Evolutionary conservation across 148 eudicot species (phyloP), one percentile per base, ranked within the genome.

Genomic region (Heliosperma pusillum): DNA sequence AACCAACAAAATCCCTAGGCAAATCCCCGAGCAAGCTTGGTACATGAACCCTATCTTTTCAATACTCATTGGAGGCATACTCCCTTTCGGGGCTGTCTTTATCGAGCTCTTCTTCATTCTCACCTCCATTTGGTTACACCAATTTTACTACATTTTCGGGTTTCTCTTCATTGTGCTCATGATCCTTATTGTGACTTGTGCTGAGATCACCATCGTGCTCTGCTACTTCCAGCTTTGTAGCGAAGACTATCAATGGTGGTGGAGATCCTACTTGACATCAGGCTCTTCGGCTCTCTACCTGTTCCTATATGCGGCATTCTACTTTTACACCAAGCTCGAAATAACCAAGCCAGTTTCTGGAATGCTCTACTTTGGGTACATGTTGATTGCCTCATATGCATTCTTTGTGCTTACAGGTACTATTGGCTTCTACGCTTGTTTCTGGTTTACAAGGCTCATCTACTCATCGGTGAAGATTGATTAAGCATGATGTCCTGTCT

Each of bases 191-290:
- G 80, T 84, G 22, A 84, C 87, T 15, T 84, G 87, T 66, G 87
- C 83, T 1, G 85, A 84, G 83, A 84, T 84, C 66, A 82, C 87
- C 66, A 52, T 84, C 24, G 87, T 84, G 27, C 75, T 84, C 11
- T 84, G 87, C 79, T 84, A 84, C 79, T 84, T 84, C 84, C 87
- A 84, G 81, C 85, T 84, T 25, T 84, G 87, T 76, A 82, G 87
- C 15, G 85, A 84, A 72, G 87, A 84, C 71, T 84, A 84, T 29
- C 81, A 72, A 26, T 84, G 87, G 87, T 84, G 87, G 87, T 84
- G 87, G 87, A 84, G 87, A 74, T 84, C 87, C 0, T 84, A 84
- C 76, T 64, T 84, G 72, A 84, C 87, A 13, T 84, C 87, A 7
- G 87, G 87, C 52, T 84, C 87, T 26, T 84, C 87, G 1, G 87